These are phyloP conservation scores for Russula brevipes DNA, from an alignment of 768 basidiomycete genomes.

Conservation along the genomic window DNA sequence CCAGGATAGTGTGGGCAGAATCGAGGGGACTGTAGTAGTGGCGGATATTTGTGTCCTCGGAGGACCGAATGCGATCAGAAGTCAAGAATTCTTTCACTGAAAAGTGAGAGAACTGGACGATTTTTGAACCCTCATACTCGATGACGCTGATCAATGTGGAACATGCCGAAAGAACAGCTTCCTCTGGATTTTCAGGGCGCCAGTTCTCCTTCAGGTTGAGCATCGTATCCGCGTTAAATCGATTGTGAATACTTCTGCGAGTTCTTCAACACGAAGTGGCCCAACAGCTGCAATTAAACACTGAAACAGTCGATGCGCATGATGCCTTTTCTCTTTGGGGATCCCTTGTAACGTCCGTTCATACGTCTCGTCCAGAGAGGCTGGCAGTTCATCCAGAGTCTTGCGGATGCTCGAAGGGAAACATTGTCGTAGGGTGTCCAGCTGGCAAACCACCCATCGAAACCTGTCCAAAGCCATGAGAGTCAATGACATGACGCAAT, in stretches of 20 bases:
- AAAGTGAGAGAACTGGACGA: slow-evolving; percentile 6
- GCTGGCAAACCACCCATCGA: neutral
- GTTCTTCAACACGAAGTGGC: slow-evolving; percentile 3
- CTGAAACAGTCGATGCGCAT: neutral
- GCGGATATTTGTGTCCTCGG: neutral
- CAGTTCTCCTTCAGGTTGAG: neutral
- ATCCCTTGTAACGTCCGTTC: neutral
- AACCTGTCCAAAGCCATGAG: slow-evolving; percentile 1
- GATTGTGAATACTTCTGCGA: slow-evolving; percentile 5
- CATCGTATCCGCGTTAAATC: neutral
- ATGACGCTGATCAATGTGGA: neutral
- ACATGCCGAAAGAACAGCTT: neutral
- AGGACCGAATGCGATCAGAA: neutral
- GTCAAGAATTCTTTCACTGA: slow-evolving; percentile 12
- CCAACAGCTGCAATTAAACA: neutral
- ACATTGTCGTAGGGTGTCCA: neutral
- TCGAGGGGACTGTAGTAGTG: neutral
- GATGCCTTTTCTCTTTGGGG: neutral
- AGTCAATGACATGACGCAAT: too few species aligned
- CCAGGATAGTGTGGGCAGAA: neutral
- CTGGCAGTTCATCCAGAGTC: neutral
- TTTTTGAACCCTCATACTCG: neutral
- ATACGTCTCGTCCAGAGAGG: slow-evolving; percentile 1
- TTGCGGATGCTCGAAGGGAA: neutral
- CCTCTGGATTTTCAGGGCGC: neutral